Base-by-base conservation (phyloP, 2,329 filamentous ascomycete species). In the Xylariales sp. region DNA sequence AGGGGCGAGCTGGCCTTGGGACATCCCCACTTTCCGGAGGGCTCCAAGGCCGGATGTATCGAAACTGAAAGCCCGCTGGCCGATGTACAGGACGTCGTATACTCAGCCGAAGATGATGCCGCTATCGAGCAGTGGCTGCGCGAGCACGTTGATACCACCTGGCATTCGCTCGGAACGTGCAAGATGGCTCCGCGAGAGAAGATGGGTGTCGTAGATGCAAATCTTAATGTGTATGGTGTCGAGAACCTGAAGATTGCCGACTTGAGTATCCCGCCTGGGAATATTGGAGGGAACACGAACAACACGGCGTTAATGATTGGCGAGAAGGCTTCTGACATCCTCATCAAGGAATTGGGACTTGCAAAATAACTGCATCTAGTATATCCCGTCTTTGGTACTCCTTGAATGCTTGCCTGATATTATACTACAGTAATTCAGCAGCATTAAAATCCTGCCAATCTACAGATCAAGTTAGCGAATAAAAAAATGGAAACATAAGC, bases 231-330 rank as follows among this genome's bases (percentile, higher is more conserved):
- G 22, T 61, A 70, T 40, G 67, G 66, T 1, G 59, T 64, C 1
- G 43, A 52, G 41, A 60, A 61, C 5, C 55, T 71, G 31, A 69
- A 68, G 51, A 49, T 70, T 7, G 63, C 55, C 3, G 63, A 65
- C 38, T 5, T 63, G 43, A 58, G 60, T 47, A 52, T 63, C 12
- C 46, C 49, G 39, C 61, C 62, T 2, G 42, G 50, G 41, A 68
- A 68, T 29, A 60, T 70, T 11, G 55, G 46, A 40, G 53, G 62
- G 1, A 76, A 77, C 43, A 75, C 72, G 2, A 67, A 69, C 33
- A 70, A 68, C 28, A 70, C 68, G 1, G 72, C 73, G 0, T 52
- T 75, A 12, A 44, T 67, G 12, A 55, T 76, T 22, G 73, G 73
- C 2, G 73, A 77, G 58, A 69, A 65, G 53, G 66, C 61, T 3